phyloP scores from a whole-genome alignment of 164 flowering plant species.

The Sextonia rubra region DNA sequence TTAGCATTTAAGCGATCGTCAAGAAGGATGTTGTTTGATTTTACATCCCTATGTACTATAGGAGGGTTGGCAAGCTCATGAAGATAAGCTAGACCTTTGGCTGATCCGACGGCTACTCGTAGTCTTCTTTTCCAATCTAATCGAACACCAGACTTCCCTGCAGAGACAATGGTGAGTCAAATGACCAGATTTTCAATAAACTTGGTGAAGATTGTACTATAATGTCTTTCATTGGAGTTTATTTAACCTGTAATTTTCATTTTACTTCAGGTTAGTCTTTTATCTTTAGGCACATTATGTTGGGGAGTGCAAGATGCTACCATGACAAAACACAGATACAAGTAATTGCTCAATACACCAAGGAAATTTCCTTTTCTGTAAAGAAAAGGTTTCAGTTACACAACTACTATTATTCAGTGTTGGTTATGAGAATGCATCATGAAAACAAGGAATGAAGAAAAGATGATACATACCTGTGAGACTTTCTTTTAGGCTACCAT shows the following conservation, averaged over 20 bases:
- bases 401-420: background rate
- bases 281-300: background rate
- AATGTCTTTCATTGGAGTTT: too few species aligned
- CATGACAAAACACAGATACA: background rate
- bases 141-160: slow-evolving; percentile 31
- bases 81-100: slow-evolving; percentile 38
- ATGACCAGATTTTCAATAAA: too few species aligned
- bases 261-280: background rate
- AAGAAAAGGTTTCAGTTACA: background rate
- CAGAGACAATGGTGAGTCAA: background rate
- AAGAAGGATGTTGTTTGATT: slow-evolving; percentile 38
- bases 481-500: slow-evolving; percentile 57
- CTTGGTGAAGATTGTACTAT: background rate
- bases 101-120: slow-evolving; percentile 36
- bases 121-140: slow-evolving; percentile 39
- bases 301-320: background rate
- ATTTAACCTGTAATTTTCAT: too few species aligned
- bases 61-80: slow-evolving; percentile 44
- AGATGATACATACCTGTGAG: slow-evolving; percentile 46
- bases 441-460: background rate
- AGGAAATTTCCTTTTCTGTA: background rate
- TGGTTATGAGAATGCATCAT: background rate
- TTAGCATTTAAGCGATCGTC: slow-evolving; percentile 36
- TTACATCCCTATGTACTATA: slow-evolving; percentile 40
- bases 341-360: background rate